Conservation (phyloP, 768 basidiomycete genomes). For the Rhizopogon salebrosus region DNA sequence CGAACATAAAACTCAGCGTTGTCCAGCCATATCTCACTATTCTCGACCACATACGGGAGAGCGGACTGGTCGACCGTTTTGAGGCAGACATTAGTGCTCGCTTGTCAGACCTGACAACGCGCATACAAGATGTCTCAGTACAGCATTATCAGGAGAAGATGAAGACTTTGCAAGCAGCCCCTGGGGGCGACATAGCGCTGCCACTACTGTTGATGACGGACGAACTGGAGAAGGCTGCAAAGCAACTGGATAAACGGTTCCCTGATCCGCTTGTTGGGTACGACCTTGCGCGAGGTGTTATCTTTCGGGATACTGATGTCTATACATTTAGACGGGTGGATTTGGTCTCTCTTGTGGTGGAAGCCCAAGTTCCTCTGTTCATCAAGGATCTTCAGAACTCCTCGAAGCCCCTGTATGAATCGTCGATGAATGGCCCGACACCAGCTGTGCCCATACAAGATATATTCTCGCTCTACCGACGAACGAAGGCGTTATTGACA, state of each 20-base stretch:
- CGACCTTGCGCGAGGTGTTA: conserved; percentile 13
- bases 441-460: conserved; percentile 88
- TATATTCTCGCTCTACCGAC: conserved; percentile 80
- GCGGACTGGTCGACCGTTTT: conserved; percentile 65
- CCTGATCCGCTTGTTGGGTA: conserved; percentile 79
- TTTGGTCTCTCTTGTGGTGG: conserved; percentile 70
- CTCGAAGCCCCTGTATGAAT: conserved; percentile 72
- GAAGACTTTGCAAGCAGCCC: conserved; percentile 57
- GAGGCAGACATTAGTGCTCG: conserved; percentile 70
- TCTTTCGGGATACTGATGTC: neutral
- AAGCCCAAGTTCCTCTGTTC: conserved; percentile 59
- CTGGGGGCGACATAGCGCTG: conserved; percentile 77
- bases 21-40: conserved; percentile 60
- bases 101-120: conserved; percentile 61
- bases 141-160: conserved; percentile 61
- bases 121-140: conserved; percentile 52
- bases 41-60: conserved; percentile 66
- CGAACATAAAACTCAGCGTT: conserved; percentile 67
- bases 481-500: conserved; percentile 66
- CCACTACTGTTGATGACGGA: conserved; percentile 81
- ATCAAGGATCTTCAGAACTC: conserved; percentile 62
- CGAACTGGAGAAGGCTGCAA: conserved; percentile 83
- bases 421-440: conserved; percentile 81
- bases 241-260: conserved; percentile 83
- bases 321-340: conserved; percentile 55